Evolutionary conservation across 495 filamentous ascomycete genomes (phyloP).

Genomic region (Elasticomyces elasticus): DNA sequence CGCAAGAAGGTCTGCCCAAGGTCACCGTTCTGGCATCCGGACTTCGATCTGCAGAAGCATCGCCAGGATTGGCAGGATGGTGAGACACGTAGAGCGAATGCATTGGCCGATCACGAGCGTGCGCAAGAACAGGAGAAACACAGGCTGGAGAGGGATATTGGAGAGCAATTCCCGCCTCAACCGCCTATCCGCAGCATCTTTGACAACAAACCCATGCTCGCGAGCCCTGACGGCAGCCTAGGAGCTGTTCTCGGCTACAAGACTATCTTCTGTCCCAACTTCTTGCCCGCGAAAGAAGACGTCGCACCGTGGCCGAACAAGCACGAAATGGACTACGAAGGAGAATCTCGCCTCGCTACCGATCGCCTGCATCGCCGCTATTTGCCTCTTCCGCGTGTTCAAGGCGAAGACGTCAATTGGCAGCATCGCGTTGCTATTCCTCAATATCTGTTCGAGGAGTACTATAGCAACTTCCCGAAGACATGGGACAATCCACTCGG

Average conservation of each 20-base stretch:
- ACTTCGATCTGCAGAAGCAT: conserved; percentile 15
- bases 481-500: not conserved
- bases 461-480: not conserved
- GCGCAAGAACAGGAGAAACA: not conserved
- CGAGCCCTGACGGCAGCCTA: not conserved
- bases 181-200: not conserved
- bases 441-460: not conserved
- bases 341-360: conserved; percentile 16
- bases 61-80: conserved; percentile 7
- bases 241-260: conserved; percentile 7
- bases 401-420: conserved; percentile 16
- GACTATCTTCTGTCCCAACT: conserved; percentile 13
- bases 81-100: not conserved
- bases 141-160: not conserved
- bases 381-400: conserved; percentile 15
- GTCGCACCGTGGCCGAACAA: conserved; percentile 20
- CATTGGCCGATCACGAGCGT: not conserved
- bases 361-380: conserved; percentile 19
- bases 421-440: conserved; percentile 8
- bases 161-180: not conserved
- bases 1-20: conserved; percentile 12
- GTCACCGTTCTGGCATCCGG: conserved; percentile 5
- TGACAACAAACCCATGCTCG: not conserved
- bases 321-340: conserved; percentile 23
- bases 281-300: not conserved